phyloP scores from a whole-genome alignment of 148 eudicot genomes.

The Rhododendron ovatum region DNA sequence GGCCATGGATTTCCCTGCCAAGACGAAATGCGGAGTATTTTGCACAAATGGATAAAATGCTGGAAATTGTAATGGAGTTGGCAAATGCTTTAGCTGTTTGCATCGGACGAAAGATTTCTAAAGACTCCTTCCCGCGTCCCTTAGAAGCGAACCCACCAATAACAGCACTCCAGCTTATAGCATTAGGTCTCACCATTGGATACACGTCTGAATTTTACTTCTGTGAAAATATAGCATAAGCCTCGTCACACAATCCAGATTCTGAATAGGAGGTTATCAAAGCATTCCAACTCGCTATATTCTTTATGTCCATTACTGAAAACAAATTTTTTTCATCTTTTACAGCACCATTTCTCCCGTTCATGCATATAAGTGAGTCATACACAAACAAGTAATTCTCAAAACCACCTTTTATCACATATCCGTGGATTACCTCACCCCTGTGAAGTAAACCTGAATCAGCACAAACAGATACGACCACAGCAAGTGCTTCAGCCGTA shows the following conservation, averaged over 20 bases:
- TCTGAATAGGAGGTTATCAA: slow-evolving; percentile 60
- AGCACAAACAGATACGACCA: slow-evolving; percentile 56
- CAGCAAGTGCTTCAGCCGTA: slow-evolving; percentile 57
- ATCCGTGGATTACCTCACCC: slow-evolving; percentile 42
- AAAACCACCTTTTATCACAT: slow-evolving; percentile 44
- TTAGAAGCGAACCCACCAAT: slow-evolving; percentile 44
- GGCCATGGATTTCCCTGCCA: slow-evolving; percentile 57
- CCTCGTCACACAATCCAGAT: slow-evolving; percentile 56
- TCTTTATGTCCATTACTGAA: slow-evolving; percentile 36
- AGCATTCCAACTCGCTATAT: slow-evolving; percentile 56
- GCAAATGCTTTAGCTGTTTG: slow-evolving; percentile 36
- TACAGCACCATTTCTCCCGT: slow-evolving; percentile 46
- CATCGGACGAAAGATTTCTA: slow-evolving; percentile 54
- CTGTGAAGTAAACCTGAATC: slow-evolving; percentile 21
- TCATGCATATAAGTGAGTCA: slow-evolving; percentile 51
- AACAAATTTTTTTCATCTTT: slow-evolving; percentile 39
- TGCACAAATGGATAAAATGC: slow-evolving; percentile 51
- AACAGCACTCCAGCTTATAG: slow-evolving; percentile 53
- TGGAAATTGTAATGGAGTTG: slow-evolving; percentile 40
- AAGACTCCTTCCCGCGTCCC: slow-evolving; percentile 37
- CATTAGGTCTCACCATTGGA: slow-evolving; percentile 41
- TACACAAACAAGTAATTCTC: slow-evolving; percentile 36
- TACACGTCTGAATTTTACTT: slow-evolving; percentile 22
- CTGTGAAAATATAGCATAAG: slow-evolving; percentile 34
- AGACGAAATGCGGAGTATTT: slow-evolving; percentile 42